phyloP scores from a whole-genome alignment of 352 stramenopile genomes.

The Globisporangium perplexum region DNA sequence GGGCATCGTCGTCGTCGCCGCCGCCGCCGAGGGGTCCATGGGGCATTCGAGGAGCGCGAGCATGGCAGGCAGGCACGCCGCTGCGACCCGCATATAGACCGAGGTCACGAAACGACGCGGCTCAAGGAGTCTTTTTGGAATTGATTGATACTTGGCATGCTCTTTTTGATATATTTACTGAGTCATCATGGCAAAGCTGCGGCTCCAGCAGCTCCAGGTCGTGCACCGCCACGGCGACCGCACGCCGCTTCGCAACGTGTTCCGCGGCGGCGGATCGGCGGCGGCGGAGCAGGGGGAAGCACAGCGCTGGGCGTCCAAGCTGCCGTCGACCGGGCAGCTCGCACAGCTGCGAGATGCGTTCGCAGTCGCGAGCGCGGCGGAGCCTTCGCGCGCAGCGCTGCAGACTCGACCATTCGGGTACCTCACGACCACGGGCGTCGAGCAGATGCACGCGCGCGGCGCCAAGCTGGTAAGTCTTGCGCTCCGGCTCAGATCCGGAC shows the following conservation, averaged over 20 bases:
- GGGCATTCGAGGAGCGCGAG: background rate
- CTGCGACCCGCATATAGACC: background rate
- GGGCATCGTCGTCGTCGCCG: constrained; percentile 9
- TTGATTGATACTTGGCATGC: too few species aligned
- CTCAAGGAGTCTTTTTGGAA: background rate
- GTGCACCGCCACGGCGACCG: constrained; percentile 78
- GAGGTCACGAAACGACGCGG: background rate
- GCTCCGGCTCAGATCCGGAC: background rate
- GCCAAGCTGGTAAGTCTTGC: constrained; percentile 32
- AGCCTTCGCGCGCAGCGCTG: constrained; percentile 17
- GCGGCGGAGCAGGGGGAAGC: constrained; percentile 31
- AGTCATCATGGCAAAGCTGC: constrained; percentile 16
- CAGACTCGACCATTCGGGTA: constrained; percentile 66
- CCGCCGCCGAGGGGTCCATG: background rate
- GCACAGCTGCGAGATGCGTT: constrained; percentile 28
- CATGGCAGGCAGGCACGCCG: too few species aligned
- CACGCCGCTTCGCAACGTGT: constrained; percentile 71
- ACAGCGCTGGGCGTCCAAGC: constrained; percentile 32
- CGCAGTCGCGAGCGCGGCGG: constrained; percentile 13
- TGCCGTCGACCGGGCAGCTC: constrained; percentile 36
- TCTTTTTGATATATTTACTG: too few species aligned
- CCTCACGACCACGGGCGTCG: constrained; percentile 52
- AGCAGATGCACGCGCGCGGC: constrained; percentile 59
- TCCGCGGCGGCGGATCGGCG: constrained; percentile 21
- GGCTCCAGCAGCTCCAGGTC: constrained; percentile 71